These are phyloP conservation scores for Stephania yunnanensis DNA, from an alignment of 164 flowering plant species.

Conservation along the genomic window DNA sequence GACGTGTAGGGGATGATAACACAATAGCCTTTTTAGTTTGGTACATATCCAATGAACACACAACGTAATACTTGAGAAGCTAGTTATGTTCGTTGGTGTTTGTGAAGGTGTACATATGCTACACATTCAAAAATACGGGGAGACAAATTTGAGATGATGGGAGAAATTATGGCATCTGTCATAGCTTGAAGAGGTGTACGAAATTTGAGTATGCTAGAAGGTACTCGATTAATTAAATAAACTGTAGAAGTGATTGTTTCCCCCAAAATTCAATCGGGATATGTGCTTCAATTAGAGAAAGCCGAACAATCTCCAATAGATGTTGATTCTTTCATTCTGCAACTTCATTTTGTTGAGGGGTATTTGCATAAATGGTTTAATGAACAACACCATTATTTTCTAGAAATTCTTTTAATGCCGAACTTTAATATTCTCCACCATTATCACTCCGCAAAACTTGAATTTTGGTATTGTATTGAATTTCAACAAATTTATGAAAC, in stretches of 20 bases:
- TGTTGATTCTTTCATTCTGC: slow-evolving; percentile 3
- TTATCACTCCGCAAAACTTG: too few relatives aligned
- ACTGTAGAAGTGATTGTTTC: slow-evolving; percentile 2
- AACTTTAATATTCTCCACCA: too few relatives aligned
- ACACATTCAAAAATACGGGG: slow-evolving; percentile 16
- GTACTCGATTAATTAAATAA: background rate
- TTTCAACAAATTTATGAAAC: too few relatives aligned
- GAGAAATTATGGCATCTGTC: too few relatives aligned
- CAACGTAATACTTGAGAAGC: slow-evolving; percentile 12
- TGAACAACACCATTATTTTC: too few relatives aligned
- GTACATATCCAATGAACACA: slow-evolving; percentile 15
- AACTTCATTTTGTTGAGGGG: slow-evolving; percentile 9
- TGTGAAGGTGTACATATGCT: slow-evolving; percentile 16
- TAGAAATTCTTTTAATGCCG: too few relatives aligned
- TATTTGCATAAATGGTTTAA: background rate
- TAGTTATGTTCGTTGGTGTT: slow-evolving; percentile 3
- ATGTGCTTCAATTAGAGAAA: slow-evolving; percentile 10
- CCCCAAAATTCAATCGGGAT: slow-evolving; percentile 9
- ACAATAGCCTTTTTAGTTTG: background rate
- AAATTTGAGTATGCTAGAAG: too few relatives aligned
- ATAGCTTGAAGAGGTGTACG: too few relatives aligned
- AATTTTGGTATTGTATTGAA: too few relatives aligned
- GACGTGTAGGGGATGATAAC: too few relatives aligned
- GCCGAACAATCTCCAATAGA: slow-evolving; percentile 8
- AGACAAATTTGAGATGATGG: too few relatives aligned